phyloP scores from a whole-genome alignment of 2,329 filamentous ascomycete species.

The Stachybotrys chlorohalonatus region DNA sequence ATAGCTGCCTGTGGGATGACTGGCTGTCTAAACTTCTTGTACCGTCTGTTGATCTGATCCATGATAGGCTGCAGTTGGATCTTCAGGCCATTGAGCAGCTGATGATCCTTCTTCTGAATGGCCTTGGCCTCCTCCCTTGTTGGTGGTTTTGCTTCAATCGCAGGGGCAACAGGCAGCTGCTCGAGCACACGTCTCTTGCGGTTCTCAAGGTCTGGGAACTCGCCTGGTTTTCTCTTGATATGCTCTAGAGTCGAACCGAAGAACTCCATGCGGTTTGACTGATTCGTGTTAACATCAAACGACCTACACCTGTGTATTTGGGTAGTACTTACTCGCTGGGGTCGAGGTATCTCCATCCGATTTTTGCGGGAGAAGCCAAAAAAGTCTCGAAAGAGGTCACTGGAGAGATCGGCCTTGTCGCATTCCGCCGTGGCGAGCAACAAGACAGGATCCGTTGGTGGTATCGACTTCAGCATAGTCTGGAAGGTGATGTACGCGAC shows the following conservation, averaged over 20 bases:
- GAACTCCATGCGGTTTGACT: constrained; percentile 64
- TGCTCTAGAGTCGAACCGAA: constrained; percentile 69
- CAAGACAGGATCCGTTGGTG: constrained; percentile 84
- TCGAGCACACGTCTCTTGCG: constrained; percentile 82
- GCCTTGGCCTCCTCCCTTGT: constrained; percentile 74
- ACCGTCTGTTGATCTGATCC: constrained; percentile 89
- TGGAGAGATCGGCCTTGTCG: constrained; percentile 50
- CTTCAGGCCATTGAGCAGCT: constrained; percentile 79
- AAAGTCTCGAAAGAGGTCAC: constrained; percentile 60
- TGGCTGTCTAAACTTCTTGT: constrained; percentile 78
- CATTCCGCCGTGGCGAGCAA: constrained; percentile 78
- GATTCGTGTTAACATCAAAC: not conserved
- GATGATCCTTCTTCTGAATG: constrained; percentile 73
- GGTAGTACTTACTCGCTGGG: constrained; percentile 45
- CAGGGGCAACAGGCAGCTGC: constrained; percentile 64
- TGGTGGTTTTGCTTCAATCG: constrained; percentile 55
- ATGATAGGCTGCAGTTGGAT: constrained; percentile 87
- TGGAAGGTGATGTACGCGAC: constrained; percentile 73
- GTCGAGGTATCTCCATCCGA: constrained; percentile 59
- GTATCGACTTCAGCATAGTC: constrained; percentile 70
- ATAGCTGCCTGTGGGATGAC: constrained; percentile 68
- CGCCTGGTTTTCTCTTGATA: constrained; percentile 67
- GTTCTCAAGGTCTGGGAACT: constrained; percentile 80
- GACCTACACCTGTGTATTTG: not conserved
- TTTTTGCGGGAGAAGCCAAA: constrained; percentile 84